phyloP scores from a whole-genome alignment of 176 grass and related monocot species.

The Saccharum officinarum region DNA sequence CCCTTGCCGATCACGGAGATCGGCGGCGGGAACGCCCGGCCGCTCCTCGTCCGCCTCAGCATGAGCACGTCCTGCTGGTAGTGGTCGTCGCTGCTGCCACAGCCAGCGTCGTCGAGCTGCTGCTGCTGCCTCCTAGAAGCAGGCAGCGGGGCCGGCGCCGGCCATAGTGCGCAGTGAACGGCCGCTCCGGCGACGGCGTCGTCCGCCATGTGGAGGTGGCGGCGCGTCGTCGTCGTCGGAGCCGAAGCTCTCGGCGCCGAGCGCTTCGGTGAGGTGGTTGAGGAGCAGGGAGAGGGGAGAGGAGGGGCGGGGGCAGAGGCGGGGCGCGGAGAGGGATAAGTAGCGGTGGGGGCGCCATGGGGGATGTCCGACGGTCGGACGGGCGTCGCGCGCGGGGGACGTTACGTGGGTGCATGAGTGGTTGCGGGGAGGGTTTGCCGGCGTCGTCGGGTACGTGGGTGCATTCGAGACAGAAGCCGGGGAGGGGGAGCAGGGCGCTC shows the following conservation, averaged over 20 bases:
- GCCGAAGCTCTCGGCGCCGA: conserved; percentile 56
- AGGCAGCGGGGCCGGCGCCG: background rate
- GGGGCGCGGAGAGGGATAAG: background rate
- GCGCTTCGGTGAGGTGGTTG: conserved; percentile 38
- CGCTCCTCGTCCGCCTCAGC: conserved; percentile 47
- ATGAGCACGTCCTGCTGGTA: background rate
- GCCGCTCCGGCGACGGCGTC: conserved; percentile 7
- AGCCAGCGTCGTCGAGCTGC: background rate
- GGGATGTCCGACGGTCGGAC: background rate
- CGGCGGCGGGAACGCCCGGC: conserved; percentile 58
- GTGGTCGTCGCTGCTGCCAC: background rate
- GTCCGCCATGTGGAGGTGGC: conserved; percentile 23
- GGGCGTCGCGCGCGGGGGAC: conserved; percentile 2
- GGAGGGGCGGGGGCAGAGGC: background rate
- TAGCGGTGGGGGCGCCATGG: conserved; percentile 29
- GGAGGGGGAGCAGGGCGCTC: no score
- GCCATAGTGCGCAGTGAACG: background rate
- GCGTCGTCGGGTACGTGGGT: no score
- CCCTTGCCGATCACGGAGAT: conserved; percentile 67
- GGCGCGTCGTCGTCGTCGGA: conserved; percentile 40
- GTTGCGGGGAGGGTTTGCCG: background rate
- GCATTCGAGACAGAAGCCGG: no score
- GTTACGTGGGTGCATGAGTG: background rate
- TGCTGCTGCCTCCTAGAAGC: background rate
- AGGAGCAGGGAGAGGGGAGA: background rate